Evolutionary conservation across 1,284 basidiomycete species (phyloP).

Genomic region (Pseudozyma hubeiensis): DNA sequence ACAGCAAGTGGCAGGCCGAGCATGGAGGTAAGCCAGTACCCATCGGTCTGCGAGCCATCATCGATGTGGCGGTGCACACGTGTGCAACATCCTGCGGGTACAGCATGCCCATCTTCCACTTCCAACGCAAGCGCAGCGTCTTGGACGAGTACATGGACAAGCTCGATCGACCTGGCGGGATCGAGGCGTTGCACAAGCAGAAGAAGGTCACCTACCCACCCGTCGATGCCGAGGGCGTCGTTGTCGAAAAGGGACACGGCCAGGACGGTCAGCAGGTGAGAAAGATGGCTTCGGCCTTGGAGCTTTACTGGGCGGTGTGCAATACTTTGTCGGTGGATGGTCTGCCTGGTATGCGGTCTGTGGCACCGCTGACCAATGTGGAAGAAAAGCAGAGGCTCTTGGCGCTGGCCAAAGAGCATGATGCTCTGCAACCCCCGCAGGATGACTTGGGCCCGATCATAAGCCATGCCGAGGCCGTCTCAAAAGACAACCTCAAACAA

Average conservation of each 20-base stretch:
- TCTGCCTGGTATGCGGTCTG: conserved; percentile 11
- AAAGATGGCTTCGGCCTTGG: background rate
- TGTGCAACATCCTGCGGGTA: conserved; percentile 18
- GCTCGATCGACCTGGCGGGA: conserved; percentile 1
- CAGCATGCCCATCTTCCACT: conserved; percentile 13
- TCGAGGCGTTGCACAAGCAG: conserved; percentile 3
- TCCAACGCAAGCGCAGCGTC: conserved; percentile 1
- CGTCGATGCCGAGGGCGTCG: conserved; percentile 4
- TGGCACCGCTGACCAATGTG: conserved; percentile 1
- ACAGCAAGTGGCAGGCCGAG: background rate
- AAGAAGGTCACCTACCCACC: background rate
- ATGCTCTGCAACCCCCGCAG: background rate
- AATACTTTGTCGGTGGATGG: conserved; percentile 14
- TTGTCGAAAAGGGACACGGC: conserved; percentile 6
- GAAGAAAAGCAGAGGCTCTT: conserved; percentile 2
- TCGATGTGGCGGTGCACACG: conserved; percentile 12
- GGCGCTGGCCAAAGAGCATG: background rate
- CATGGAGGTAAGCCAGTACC: conserved; percentile 4
- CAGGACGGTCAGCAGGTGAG: background rate
- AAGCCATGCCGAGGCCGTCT: too few relatives aligned
- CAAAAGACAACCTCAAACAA: background rate
- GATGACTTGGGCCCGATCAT: conserved; percentile 4
- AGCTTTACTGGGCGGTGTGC: conserved; percentile 7
- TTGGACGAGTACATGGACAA: background rate
- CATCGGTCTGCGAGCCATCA: conserved; percentile 10